Percentiles rank a stretch among this genome's conserved stretches.
These are phyloP conservation scores for Polytolypa hystricis DNA, from an alignment of 2,329 filamentous ascomycete species.

Conservation along the genomic window DNA sequence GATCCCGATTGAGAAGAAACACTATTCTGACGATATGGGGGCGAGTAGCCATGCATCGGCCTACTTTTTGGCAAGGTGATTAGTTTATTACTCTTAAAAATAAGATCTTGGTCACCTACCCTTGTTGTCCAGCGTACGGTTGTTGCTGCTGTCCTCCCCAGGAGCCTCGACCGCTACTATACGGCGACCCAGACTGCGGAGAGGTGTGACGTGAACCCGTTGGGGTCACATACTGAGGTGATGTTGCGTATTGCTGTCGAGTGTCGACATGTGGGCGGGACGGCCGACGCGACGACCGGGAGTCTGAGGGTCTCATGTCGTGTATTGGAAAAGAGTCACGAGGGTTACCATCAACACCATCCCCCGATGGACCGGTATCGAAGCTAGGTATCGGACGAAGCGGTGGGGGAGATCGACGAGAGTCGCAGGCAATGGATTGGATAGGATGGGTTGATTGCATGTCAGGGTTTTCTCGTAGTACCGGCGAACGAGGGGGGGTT, in stretches of 20 bases:
- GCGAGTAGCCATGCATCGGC: conserved; percentile 48
- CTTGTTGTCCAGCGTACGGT: conserved; percentile 35
- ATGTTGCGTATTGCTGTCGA: conserved; percentile 42
- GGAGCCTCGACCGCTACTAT: conserved; percentile 43
- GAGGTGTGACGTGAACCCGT: conserved; percentile 48
- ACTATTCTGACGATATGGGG: conserved; percentile 47
- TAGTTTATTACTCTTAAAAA: conserved; percentile 16
- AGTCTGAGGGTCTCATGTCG: conserved; percentile 24
- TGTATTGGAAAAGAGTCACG: conserved; percentile 24
- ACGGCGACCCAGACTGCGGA: conserved; percentile 51
- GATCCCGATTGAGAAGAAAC: conserved; percentile 42
- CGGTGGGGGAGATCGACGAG: conserved; percentile 23
- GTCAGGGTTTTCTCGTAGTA: conserved; percentile 13
- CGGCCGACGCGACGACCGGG: conserved; percentile 24
- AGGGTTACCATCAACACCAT: conserved; percentile 22
- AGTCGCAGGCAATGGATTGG: conserved; percentile 20
- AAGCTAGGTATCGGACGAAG: conserved; percentile 23
- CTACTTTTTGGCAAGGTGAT: conserved; percentile 16
- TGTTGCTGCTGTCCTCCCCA: conserved; percentile 38
- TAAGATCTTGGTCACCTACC: conserved; percentile 31
- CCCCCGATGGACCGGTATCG: conserved; percentile 21
- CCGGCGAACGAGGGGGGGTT: conserved; percentile 19
- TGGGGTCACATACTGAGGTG: conserved; percentile 48
- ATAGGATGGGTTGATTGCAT: conserved; percentile 21
- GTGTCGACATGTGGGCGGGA: conserved; percentile 32